Evolutionary conservation across 352 stramenopile genomes (phyloP).

Genomic region (Phytophthora quininea): DNA sequence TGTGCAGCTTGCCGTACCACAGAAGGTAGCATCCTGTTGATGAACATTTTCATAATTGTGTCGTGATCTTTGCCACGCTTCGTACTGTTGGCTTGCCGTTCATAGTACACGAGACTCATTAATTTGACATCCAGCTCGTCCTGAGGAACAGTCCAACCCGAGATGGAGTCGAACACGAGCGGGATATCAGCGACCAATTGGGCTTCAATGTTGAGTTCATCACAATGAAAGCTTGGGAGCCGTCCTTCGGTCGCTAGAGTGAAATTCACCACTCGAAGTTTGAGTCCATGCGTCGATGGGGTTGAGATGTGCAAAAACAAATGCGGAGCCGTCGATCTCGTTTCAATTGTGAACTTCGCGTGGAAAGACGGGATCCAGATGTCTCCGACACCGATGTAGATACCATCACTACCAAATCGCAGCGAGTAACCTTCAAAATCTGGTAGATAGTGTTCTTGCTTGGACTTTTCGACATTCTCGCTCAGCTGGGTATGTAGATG

Average conservation of each 20-base stretch:
- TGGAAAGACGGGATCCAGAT: slow-evolving; percentile 79
- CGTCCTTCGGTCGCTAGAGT: slow-evolving; percentile 68
- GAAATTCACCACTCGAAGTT: slow-evolving; percentile 70
- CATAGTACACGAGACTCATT: slow-evolving; percentile 77
- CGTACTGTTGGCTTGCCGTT: slow-evolving; percentile 58
- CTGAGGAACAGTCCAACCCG: slow-evolving; percentile 63
- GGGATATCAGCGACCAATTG: slow-evolving; percentile 71
- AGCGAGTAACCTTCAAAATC: slow-evolving; percentile 66
- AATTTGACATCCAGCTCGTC: slow-evolving; percentile 72
- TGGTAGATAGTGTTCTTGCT: slow-evolving; percentile 71
- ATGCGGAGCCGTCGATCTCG: slow-evolving; percentile 60
- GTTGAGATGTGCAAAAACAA: slow-evolving; percentile 70
- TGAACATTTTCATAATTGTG: slow-evolving; percentile 82
- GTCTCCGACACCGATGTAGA: slow-evolving; percentile 79
- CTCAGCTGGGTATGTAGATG: slow-evolving; percentile 63
- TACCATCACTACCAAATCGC: slow-evolving; percentile 68
- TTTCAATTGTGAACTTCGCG: slow-evolving; percentile 76
- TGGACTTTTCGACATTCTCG: slow-evolving; percentile 66
- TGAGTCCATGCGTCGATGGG: slow-evolving; percentile 54
- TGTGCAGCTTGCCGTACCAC: slow-evolving; percentile 66
- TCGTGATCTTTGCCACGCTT: slow-evolving; percentile 72
- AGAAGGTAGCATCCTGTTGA: slow-evolving; percentile 71
- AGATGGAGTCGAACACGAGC: slow-evolving; percentile 63
- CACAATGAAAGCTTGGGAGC: slow-evolving; percentile 75
- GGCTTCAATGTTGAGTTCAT: slow-evolving; percentile 79